Evolutionary conservation across 495 filamentous ascomycete species (phyloP).

Genomic region (Penicillium pulvis): DNA sequence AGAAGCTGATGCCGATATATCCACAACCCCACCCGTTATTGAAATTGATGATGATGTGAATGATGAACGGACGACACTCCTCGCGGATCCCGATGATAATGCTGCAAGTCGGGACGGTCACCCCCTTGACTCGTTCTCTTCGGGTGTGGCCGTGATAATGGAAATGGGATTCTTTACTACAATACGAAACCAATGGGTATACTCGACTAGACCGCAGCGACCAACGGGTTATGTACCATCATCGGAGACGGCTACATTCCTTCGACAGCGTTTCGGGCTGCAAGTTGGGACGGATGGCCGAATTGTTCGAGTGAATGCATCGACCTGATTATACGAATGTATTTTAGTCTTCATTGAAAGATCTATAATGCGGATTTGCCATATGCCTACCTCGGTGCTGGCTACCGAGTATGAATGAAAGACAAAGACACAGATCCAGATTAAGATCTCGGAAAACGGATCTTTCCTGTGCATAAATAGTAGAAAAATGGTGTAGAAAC

Average conservation of each 20-base stretch:
- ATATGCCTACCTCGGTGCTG: conserved; percentile 15
- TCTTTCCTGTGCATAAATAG: not conserved
- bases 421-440: not conserved
- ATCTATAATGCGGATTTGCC: conserved; percentile 3
- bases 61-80: conserved; percentile 48
- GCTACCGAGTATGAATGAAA: conserved; percentile 4
- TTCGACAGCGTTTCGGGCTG: conserved; percentile 46
- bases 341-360: conserved; percentile 11
- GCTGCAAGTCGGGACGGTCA: conserved; percentile 37
- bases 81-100: conserved; percentile 44
- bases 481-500: not conserved
- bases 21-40: conserved; percentile 8
- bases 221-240: conserved; percentile 36
- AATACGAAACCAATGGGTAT: conserved; percentile 63
- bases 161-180: conserved; percentile 70
- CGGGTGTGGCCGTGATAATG: conserved; percentile 69
- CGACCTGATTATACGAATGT: conserved; percentile 14
- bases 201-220: conserved; percentile 30
- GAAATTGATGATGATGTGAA: conserved; percentile 32
- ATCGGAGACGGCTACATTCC: conserved; percentile 44
- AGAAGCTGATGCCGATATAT: conserved; percentile 18
- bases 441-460: not conserved
- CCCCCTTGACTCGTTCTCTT: conserved; percentile 60
- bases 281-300: conserved; percentile 45
- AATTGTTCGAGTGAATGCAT: conserved; percentile 35